Percentiles rank a stretch among this genome's conserved stretches.
phyloP scores from a whole-genome alignment of 108 stramenopile genomes.

The Cyclotella choctawhatcheeana region DNA sequence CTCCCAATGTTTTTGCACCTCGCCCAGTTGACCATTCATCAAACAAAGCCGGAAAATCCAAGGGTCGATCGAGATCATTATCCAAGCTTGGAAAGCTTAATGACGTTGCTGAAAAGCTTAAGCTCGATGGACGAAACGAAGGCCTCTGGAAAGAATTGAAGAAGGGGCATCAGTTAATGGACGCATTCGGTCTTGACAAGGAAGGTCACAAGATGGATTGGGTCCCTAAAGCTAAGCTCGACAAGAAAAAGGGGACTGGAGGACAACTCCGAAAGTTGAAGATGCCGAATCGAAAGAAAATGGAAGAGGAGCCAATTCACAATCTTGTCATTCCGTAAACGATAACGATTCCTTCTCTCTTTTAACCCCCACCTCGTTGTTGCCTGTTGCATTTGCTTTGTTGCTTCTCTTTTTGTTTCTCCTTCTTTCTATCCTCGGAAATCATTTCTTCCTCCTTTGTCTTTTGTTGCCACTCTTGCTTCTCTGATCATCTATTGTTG shows the following conservation, averaged over 20 bases:
- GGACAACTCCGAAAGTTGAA: background rate
- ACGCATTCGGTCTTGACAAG: background rate
- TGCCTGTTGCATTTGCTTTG: too few relatives aligned
- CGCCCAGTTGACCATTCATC: constrained; percentile 2
- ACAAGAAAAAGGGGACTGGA: background rate
- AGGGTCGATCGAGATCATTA: background rate
- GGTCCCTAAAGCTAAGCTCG: background rate
- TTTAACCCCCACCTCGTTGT: background rate
- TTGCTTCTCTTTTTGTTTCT: background rate
- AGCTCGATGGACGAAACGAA: background rate
- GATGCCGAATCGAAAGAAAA: background rate
- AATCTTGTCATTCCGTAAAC: background rate
- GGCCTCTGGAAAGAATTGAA: background rate
- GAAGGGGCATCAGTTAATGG: background rate
- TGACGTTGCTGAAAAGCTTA: background rate
- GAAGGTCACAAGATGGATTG: background rate
- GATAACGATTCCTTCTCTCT: background rate
- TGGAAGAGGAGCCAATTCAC: background rate
- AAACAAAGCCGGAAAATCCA: background rate
- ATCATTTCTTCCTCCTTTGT: too few relatives aligned
- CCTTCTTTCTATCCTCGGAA: background rate
- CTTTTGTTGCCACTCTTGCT: background rate
- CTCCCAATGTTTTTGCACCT: constrained; percentile 10
- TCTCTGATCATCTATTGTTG: background rate
- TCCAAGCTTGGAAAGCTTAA: background rate